These are phyloP conservation scores for Rosa lucieae DNA, from an alignment of 306 rosid species.

Conservation along the genomic window DNA sequence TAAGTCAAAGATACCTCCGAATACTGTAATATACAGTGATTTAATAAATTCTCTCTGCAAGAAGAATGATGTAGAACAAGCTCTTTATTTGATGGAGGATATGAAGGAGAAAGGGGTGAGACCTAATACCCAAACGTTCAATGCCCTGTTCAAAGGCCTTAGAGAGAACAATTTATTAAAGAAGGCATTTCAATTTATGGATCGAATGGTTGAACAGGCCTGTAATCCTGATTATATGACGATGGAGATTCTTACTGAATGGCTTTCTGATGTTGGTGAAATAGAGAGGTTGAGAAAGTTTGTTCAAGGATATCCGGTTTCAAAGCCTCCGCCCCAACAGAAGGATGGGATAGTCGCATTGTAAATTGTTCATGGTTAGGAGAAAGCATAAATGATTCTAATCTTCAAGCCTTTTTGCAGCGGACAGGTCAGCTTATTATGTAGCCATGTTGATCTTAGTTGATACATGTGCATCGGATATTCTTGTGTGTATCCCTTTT, in stretches of 20 bases:
- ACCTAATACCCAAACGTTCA: slow-evolving; percentile 60
- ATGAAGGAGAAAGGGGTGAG: slow-evolving; percentile 59
- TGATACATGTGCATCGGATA: slow-evolving; percentile 17
- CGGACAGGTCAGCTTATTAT: background rate
- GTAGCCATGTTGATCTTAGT: background rate
- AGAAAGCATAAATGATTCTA: background rate
- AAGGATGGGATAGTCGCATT: background rate
- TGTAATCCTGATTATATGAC: slow-evolving; percentile 67
- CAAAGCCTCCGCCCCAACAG: background rate
- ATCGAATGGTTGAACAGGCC: slow-evolving; percentile 59
- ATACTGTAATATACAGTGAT: slow-evolving; percentile 58
- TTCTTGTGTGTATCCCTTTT: slow-evolving; percentile 7
- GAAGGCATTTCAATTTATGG: slow-evolving; percentile 62
- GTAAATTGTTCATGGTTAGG: background rate
- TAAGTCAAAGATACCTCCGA: slow-evolving; percentile 54
- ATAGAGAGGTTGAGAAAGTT: slow-evolving; percentile 48
- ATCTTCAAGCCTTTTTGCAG: background rate
- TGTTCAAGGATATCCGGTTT: slow-evolving; percentile 42
- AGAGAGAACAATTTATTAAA: slow-evolving; percentile 41
- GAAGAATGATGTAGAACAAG: slow-evolving; percentile 40
- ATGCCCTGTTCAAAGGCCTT: slow-evolving; percentile 60
- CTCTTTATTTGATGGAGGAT: slow-evolving; percentile 53
- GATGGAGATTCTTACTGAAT: slow-evolving; percentile 76
- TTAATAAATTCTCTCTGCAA: slow-evolving; percentile 68
- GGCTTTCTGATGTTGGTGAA: slow-evolving; percentile 65